These are phyloP conservation scores for Corynespora cassiicola DNA, from an alignment of 2,329 filamentous ascomycete genomes.

Conservation along the genomic window DNA sequence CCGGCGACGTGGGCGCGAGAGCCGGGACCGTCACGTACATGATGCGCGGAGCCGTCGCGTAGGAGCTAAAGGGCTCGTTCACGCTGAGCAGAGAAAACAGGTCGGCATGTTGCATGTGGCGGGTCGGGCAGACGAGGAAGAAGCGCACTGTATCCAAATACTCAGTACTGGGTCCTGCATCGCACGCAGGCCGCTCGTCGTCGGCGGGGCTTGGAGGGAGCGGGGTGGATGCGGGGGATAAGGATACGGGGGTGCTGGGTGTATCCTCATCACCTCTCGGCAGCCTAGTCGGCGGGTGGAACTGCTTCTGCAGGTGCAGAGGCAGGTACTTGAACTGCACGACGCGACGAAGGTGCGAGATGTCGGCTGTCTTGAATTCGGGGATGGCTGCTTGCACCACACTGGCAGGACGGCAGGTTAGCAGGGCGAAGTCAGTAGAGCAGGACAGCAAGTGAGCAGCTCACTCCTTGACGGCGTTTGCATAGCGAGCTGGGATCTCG, in stretches of 20 bases:
- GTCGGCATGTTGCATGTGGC: slow-evolving; percentile 60
- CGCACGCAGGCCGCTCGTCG: slow-evolving; percentile 15
- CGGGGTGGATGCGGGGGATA: slow-evolving; percentile 23
- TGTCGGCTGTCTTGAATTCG: slow-evolving; percentile 51
- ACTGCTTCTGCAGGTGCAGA: slow-evolving; percentile 58
- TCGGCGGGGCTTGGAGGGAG: slow-evolving; percentile 12
- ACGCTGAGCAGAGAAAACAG: slow-evolving; percentile 41
- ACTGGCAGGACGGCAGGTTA: slow-evolving; percentile 42
- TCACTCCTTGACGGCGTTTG: slow-evolving; percentile 76
- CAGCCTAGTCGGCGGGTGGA: slow-evolving; percentile 37
- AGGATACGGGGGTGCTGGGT: slow-evolving; percentile 29
- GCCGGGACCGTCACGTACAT: slow-evolving; percentile 72
- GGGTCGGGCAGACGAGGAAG: slow-evolving; percentile 60
- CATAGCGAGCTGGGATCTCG: slow-evolving; percentile 72
- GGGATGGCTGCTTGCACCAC: slow-evolving; percentile 54
- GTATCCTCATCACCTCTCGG: slow-evolving; percentile 43
- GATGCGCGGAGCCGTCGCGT: slow-evolving; percentile 58
- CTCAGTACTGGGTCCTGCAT: slow-evolving; percentile 30
- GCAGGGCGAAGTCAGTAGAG: slow-evolving; percentile 18
- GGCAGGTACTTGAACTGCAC: slow-evolving; percentile 75
- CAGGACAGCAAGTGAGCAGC: slow-evolving; percentile 38
- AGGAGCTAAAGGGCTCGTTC: slow-evolving; percentile 46
- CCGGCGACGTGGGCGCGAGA: slow-evolving; percentile 75
- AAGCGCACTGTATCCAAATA: slow-evolving; percentile 49
- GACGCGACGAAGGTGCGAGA: slow-evolving; percentile 73